Base-by-base conservation (phyloP, 768 basidiomycete species). In the Grammothele lineata region DNA sequence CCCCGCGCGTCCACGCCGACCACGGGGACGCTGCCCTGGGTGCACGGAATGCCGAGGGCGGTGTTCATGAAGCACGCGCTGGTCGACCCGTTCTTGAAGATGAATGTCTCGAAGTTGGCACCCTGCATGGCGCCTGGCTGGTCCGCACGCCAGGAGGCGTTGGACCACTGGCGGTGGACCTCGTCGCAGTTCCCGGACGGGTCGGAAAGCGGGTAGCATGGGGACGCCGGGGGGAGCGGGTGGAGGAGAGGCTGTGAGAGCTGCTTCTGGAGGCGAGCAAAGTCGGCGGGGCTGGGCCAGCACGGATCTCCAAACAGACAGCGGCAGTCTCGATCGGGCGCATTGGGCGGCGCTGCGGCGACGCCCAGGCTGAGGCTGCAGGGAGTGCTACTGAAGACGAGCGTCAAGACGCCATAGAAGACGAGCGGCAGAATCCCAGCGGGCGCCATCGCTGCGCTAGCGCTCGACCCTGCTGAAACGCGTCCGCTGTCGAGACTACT, bases 61-160 rank as follows among this genome's bases (percentile, higher is more conserved):
- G 70, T 71, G 45, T 80, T 70, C 35, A 78, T 48, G 30, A 75
- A 78, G 68, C 80, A 83, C 1, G 66, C 70, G 50, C 70, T 70
- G 38, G 76, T 72, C 36, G 72, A 76, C 25, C 70, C 75, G 54
- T 75, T 76, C 17, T 34, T 51, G n/a, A 64, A 71, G 1, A 60
- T 53, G 45, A 56, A 70, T 27, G 57, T 65, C 54, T 65, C 69
- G 24, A 51, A 68, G 37, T 67, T 67, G 3, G 58, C 43, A 3
- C 35, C 17, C 40, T 75, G 65, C 64, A 72, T 65, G 2, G 69
- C 63, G 0, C 75, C 75, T 11, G 74, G 56, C 24, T 67, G 66
- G 18, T 66, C 58, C 1, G 75, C 47, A 1, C 72, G 68, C 72
- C 75, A 76, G 38, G 37, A 59, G 1, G 69, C 68, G 34, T 75